These are phyloP conservation scores for Phytopythium oedochilum DNA, from an alignment of 352 stramenopile genomes.

Conservation along the genomic window DNA sequence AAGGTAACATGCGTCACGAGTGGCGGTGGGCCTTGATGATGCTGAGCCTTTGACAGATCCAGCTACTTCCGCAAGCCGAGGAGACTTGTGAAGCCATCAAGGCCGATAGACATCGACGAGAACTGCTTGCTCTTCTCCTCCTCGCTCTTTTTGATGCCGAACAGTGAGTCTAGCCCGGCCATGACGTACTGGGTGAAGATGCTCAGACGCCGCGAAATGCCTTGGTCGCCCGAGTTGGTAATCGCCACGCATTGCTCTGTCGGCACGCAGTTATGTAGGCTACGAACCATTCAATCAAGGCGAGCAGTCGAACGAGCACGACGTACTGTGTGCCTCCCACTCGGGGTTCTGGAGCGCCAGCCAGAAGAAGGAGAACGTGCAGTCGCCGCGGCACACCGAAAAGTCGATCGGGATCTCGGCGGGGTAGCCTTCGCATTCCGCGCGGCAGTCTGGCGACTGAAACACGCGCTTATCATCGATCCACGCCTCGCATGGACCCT, in stretches of 20 bases:
- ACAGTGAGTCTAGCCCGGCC: not conserved
- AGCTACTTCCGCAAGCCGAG: not conserved
- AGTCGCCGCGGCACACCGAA: conserved; percentile 38
- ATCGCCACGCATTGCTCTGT: conserved; percentile 33
- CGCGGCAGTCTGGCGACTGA: conserved; percentile 32
- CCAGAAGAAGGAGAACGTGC: conserved; percentile 59
- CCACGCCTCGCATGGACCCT: conserved; percentile 44
- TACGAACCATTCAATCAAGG: no score
- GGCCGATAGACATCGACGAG: not conserved
- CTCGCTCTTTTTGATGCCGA: not conserved
- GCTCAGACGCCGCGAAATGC: not conserved
- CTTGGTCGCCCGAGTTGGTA: conserved; percentile 7
- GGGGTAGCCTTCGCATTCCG: conserved; percentile 30
- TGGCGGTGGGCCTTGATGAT: no score
- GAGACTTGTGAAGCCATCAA: not conserved
- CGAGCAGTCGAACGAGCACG: not conserved
- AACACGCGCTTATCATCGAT: conserved; percentile 36
- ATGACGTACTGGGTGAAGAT: not conserved
- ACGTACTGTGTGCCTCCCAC: conserved; percentile 56
- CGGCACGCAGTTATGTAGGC: not conserved
- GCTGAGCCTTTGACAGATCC: not conserved
- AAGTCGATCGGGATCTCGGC: conserved; percentile 49
- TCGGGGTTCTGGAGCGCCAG: conserved; percentile 39
- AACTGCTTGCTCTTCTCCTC: not conserved
- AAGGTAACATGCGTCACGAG: not conserved